Percentiles rank a stretch among this genome's conserved stretches.
These are phyloP conservation scores for Ophiostoma triangulosporum DNA, from an alignment of 2,329 filamentous ascomycete species.

Conservation along the genomic window DNA sequence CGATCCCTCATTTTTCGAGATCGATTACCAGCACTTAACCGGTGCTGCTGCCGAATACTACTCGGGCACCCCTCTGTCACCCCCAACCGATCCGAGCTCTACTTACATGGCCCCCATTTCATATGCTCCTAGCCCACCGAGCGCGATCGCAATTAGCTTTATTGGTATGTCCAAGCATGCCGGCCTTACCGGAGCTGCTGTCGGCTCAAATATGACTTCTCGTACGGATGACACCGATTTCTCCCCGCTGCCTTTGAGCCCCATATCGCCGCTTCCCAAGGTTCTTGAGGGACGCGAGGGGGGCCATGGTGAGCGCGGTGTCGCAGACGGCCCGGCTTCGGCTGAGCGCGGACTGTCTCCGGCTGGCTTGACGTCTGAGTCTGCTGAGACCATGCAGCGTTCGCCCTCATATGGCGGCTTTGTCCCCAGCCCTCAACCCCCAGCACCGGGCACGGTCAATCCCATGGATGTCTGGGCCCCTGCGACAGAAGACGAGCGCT, in stretches of 20 bases:
- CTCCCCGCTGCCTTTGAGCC: slow-evolving; percentile 13
- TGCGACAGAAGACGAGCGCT: slow-evolving; percentile 23
- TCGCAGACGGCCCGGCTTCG: not conserved
- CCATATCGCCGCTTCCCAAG: slow-evolving; percentile 12
- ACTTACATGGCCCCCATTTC: slow-evolving; percentile 6
- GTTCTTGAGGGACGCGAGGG: not conserved
- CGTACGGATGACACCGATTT: slow-evolving; percentile 11
- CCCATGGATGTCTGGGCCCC: slow-evolving; percentile 41
- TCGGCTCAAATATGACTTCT: not conserved
- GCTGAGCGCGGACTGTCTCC: not conserved
- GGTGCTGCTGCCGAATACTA: slow-evolving; percentile 18
- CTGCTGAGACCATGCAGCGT: slow-evolving; percentile 9
- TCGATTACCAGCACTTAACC: slow-evolving; percentile 13
- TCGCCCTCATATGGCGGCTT: slow-evolving; percentile 11
- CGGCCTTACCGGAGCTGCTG: slow-evolving; percentile 4
- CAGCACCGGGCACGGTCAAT: slow-evolving; percentile 35
- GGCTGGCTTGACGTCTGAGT: slow-evolving; percentile 11
- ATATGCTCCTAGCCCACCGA: slow-evolving; percentile 1
- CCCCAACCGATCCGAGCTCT: slow-evolving; percentile 12
- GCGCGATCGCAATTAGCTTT: slow-evolving; percentile 7
- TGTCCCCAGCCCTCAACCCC: slow-evolving; percentile 17
- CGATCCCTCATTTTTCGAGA: slow-evolving; percentile 7
- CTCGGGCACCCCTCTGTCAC: slow-evolving; percentile 17
- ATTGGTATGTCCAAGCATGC: slow-evolving; percentile 9
- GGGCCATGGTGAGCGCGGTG: not conserved